Evolutionary conservation across 129 eudicot species (phyloP), one percentile per base, ranked within the genome.

Genomic region (Apium graveolens): DNA sequence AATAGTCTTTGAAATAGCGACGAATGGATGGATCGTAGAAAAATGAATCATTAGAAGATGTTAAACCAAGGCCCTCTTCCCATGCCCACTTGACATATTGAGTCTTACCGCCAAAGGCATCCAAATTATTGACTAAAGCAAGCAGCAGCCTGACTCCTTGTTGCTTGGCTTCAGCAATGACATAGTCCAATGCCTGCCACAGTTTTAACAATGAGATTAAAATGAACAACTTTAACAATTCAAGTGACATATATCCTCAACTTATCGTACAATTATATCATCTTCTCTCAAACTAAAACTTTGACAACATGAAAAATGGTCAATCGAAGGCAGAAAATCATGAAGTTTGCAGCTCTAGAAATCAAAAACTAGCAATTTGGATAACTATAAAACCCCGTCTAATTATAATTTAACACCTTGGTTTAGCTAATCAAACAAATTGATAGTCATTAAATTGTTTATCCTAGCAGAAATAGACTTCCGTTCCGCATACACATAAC

Each of bases 61-160:
- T 90, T 55, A 95, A 76, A 74, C 89, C 89, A 5, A 90, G 92
- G 42, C 98, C 97, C 78, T 90, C 98, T 81, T 84, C 87, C 93
- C 93, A 89, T 21, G 98, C 98, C 97, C 98, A 95, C 88, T 88
- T 87, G 34, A 95, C 98, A 69, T 95, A 95, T 73, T 87, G 94
- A 48, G 94, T 90, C 83, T 95, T 95, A 66, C 98, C 98, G 79
- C 98, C 98, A 44, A 87, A 95, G 26, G 96, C 93, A 77, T 91
- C 89, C 90, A 95, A 87, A 79, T 95, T 95, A 75, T 95, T 95
- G 16, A 92, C 98, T 80, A 95, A 85, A 78, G 94, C 87, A 34
- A 95, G 90, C 26, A 95, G 45, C 41, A 95, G 90, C 81, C 98
- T 81, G 74, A 91, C 84, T 71, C 98, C 96, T 78, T 85, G 84